A percentile compares a stretch with the other conserved stretches of the same genome.
Conservation (phyloP, 257 asterid species). For the Apocynum venetum region DNA sequence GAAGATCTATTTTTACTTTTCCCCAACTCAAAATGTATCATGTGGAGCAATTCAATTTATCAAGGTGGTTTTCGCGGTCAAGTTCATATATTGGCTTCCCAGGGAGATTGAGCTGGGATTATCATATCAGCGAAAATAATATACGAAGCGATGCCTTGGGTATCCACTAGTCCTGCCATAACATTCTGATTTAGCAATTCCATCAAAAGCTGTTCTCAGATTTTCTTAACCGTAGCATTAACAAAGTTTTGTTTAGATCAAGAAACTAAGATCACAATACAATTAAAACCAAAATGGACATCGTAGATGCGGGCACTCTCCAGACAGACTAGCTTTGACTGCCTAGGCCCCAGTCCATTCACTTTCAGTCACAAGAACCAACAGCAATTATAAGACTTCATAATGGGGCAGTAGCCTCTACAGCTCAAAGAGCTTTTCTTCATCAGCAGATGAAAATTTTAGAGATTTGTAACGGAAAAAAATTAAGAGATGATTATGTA, state of each 20-base stretch:
- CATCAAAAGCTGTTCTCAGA: background rate
- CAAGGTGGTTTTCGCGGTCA: background rate
- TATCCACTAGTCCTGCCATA: background rate
- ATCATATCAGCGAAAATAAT: background rate
- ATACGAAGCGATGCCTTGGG: background rate
- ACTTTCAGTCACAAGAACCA: conserved; percentile 4
- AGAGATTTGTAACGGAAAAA: background rate
- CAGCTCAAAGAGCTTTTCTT: background rate
- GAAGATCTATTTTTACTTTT: background rate
- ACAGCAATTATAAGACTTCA: background rate
- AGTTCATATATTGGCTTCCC: background rate
- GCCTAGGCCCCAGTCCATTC: conserved; percentile 1
- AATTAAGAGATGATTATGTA: background rate
- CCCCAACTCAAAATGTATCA: background rate
- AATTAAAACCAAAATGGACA: background rate
- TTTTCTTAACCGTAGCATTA: background rate
- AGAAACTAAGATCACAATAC: background rate
- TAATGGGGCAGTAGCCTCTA: conserved; percentile 1
- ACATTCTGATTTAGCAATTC: background rate
- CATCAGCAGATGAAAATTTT: background rate
- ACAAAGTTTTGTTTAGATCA: background rate
- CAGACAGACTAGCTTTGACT: background rate
- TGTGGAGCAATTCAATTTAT: background rate
- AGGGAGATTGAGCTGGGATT: background rate
- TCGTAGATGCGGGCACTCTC: background rate